Percentiles rank a stretch among this genome's conserved stretches.
These are phyloP conservation scores for Aaosphaeria pasadenensis DNA, from an alignment of 2,329 filamentous ascomycete species.

Conservation along the genomic window DNA sequence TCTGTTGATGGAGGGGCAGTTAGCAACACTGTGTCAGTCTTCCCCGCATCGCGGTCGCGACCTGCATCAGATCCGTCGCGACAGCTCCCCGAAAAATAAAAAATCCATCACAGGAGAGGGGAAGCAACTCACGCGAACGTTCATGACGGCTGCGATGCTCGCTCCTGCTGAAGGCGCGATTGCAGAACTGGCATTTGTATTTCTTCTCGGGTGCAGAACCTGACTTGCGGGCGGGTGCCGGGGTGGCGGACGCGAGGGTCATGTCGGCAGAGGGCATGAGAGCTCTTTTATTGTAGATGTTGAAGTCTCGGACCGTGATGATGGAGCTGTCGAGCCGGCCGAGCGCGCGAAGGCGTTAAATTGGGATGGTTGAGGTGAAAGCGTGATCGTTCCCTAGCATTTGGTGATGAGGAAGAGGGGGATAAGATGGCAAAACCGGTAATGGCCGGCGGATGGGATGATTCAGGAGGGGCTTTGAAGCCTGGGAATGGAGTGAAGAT, in stretches of 20 bases:
- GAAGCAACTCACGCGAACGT: slow-evolving; percentile 80
- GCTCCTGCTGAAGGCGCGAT: slow-evolving; percentile 93
- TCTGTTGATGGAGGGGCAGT: slow-evolving; percentile 57
- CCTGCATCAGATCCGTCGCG: slow-evolving; percentile 27
- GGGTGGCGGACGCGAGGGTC: slow-evolving; percentile 62
- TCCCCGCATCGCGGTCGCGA: slow-evolving; percentile 35
- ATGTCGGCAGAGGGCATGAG: slow-evolving; percentile 66
- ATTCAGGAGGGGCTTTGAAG: slow-evolving; percentile 8
- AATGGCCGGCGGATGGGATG: slow-evolving; percentile 13
- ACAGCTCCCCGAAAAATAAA: not conserved
- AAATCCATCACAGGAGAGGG: slow-evolving; percentile 16
- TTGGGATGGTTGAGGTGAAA: slow-evolving; percentile 26
- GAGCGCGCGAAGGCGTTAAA: slow-evolving; percentile 37
- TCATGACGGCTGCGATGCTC: slow-evolving; percentile 97
- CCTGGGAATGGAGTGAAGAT: slow-evolving; percentile 8
- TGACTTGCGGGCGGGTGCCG: slow-evolving; percentile 70
- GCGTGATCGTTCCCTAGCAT: slow-evolving; percentile 24
- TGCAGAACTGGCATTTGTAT: slow-evolving; percentile 99
- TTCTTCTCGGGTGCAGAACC: slow-evolving; percentile 82
- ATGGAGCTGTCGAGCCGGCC: slow-evolving; percentile 22
- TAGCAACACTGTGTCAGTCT: slow-evolving; percentile 26
- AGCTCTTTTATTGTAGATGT: not conserved
- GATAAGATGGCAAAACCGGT: slow-evolving; percentile 21
- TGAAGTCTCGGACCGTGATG: slow-evolving; percentile 10
- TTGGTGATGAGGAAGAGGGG: slow-evolving; percentile 23